Conservation (phyloP, 257 asterid species). For the Solanum sparsipilum region DNA sequence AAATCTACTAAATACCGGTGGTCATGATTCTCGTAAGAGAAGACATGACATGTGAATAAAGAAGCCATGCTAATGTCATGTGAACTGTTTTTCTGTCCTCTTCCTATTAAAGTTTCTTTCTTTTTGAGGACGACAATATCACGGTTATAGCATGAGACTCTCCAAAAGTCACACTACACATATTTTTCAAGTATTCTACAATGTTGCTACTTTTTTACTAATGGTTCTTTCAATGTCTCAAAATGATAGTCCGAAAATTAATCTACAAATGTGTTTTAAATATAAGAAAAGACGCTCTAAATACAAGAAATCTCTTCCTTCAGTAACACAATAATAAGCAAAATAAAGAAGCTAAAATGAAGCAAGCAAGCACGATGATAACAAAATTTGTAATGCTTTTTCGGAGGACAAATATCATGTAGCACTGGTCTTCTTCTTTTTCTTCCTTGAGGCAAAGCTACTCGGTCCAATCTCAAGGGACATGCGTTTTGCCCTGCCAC, state of each 20-base stretch:
- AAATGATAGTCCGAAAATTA: background rate
- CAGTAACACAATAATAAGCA: background rate
- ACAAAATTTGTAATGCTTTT: background rate
- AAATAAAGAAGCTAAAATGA: background rate
- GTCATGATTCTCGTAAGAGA: background rate
- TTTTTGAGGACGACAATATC: background rate
- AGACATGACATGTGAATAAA: background rate
- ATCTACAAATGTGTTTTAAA: background rate
- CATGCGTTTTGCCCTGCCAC: conserved; percentile 69
- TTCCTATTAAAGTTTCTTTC: background rate
- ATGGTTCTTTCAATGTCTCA: background rate
- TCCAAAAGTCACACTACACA: background rate
- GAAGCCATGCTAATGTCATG: background rate
- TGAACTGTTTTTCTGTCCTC: background rate
- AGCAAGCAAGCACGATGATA: background rate
- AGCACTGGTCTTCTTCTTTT: conserved; percentile 57
- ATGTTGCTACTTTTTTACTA: background rate
- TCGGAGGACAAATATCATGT: conserved; percentile 28
- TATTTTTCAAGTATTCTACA: background rate
- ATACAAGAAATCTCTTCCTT: background rate
- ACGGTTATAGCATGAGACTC: background rate
- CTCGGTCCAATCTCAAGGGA: conserved; percentile 69
- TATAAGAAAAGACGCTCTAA: background rate
- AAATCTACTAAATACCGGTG: background rate
- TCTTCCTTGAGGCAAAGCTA: conserved; percentile 67